Conservation (phyloP, 441 rosid species). For the Pelargonium citronellum region DNA sequence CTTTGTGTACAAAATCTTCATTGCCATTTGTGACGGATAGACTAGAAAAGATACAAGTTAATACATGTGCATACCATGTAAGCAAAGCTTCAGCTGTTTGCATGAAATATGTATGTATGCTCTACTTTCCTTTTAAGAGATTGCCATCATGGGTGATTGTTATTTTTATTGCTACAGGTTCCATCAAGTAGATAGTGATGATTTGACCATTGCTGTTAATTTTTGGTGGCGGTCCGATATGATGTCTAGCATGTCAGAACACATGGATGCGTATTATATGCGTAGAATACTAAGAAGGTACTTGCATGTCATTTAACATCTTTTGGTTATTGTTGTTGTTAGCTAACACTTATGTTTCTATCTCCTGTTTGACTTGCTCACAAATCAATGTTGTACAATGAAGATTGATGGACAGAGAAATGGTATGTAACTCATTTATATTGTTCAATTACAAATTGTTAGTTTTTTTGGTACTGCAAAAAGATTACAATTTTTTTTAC, state of each 20-base stretch:
- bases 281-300: conserved; percentile 77
- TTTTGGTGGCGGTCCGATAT: conserved; percentile 84
- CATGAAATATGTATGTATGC: conserved; percentile 8
- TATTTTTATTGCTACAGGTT: conserved; percentile 49
- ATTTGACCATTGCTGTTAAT: conserved; percentile 71
- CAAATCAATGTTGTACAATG: conserved; percentile 22
- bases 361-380: conserved; percentile 22
- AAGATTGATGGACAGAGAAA: conserved; percentile 81
- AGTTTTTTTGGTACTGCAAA: not conserved
- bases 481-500: not conserved
- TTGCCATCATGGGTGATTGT: conserved; percentile 20
- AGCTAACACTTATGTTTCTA: conserved; percentile 30
- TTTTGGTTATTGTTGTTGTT: conserved; percentile 16
- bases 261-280: conserved; percentile 87
- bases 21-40: not conserved
- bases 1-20: not conserved
- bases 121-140: conserved; percentile 10
- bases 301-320: conserved; percentile 12
- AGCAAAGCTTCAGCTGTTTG: not conserved
- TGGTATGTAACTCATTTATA: conserved; percentile 48
- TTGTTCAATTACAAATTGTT: conserved; percentile 13
- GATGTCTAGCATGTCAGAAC: conserved; percentile 60
- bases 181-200: conserved; percentile 81
- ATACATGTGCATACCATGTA: not conserved
- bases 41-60: not conserved